Evolutionary conservation across 352 stramenopile genomes (phyloP), one percentile per base, ranked within the genome.

Genomic region (Globisporangium polare): DNA sequence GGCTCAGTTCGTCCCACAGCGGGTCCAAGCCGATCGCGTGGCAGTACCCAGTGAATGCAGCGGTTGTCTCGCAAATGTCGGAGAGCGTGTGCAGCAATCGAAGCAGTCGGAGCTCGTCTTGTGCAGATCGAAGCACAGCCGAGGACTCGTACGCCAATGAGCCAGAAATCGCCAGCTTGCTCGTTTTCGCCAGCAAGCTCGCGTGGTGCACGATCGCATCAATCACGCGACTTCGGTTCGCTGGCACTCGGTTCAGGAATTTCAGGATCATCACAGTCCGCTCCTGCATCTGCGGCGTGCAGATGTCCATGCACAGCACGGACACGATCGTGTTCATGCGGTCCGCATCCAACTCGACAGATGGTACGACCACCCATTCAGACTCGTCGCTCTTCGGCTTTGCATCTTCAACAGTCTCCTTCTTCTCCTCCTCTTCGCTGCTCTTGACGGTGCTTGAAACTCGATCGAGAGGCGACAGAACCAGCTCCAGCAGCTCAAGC

Each of bases 71-170:
- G 58, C 85, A 89, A 18, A 95, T 71, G 63, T 95, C 87, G 5
- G 88, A 95, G 15, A 99, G 73, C 33, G 95, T 98, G 71, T 99
- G 96, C 33, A 99, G 72, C 22, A 99, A 78, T 18, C 96, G 88
- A 20, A 99, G 78, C 39, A 99, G 71, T 62, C 98, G 98, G 18
- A 98, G 71, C 66, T 99, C 96, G 67, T 96, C 75, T 55, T 92
- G 88, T 12, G 82, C 80, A 2, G 75, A 89, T 13, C 71, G 77
- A 37, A 94, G 69, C n/a, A 95, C 88, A 13, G 86, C 86, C 20
- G 88, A 92, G 0, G 83, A 81, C 54, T 91, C 85, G 51, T 88
- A 91, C 37, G 46, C 39, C 5, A 37, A 35, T 5, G 45, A 53
- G 1, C 60, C 26, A n/a, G 24, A n/a, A 3, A 57, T 53, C 20